Conservation (phyloP, 768 basidiomycete species). For the Filobasidium floriforme region DNA sequence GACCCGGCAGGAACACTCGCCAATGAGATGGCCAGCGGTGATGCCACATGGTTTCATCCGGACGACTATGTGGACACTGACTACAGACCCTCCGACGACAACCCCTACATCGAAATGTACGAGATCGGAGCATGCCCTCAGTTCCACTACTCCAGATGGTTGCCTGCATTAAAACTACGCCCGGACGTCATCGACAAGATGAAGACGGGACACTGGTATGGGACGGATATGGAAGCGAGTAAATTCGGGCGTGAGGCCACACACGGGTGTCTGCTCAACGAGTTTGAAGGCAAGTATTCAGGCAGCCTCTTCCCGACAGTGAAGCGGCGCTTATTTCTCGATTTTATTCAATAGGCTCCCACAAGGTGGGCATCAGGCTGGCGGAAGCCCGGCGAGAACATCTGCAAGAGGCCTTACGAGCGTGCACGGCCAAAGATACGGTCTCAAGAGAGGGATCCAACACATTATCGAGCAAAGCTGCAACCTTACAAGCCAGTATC, state of each 20-base stretch:
- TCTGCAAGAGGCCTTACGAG: neutral
- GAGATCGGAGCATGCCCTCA: slow-evolving; percentile 71
- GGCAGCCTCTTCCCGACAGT: neutral
- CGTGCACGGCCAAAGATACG: no score
- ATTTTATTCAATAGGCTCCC: neutral
- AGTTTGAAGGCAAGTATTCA: slow-evolving; percentile 54
- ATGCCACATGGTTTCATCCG: slow-evolving; percentile 58
- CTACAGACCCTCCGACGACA: slow-evolving; percentile 52
- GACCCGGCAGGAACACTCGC: slow-evolving; percentile 51
- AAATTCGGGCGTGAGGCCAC: slow-evolving; percentile 83
- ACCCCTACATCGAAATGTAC: slow-evolving; percentile 61
- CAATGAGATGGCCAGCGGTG: slow-evolving; percentile 27
- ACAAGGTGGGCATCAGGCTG: neutral
- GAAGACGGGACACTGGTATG: slow-evolving; percentile 16
- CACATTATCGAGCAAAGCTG: no score
- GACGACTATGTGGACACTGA: slow-evolving; percentile 78
- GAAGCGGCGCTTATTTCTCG: neutral
- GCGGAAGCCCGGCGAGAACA: neutral
- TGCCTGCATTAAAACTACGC: slow-evolving; percentile 6
- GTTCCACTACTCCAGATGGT: slow-evolving; percentile 63
- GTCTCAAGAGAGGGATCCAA: no score
- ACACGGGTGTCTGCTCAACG: slow-evolving; percentile 71
- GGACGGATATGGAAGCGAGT: slow-evolving; percentile 32
- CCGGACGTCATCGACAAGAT: slow-evolving; percentile 24
- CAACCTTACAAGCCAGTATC: neutral